Conservation (phyloP, 2,329 filamentous ascomycete species). For the Aspergillus aculeatinus region DNA sequence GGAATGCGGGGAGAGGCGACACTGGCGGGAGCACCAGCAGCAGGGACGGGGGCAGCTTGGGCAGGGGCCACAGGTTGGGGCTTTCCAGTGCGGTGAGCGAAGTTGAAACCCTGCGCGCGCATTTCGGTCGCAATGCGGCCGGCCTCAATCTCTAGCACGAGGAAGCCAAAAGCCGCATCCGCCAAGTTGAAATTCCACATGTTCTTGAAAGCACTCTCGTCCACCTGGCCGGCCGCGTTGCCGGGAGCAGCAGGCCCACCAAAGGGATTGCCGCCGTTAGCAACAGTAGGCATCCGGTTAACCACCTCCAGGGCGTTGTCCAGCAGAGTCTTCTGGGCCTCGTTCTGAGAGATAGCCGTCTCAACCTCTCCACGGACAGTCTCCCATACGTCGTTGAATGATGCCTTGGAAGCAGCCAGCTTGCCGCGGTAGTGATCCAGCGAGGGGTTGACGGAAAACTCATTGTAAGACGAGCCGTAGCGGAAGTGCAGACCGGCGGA, state of each 20-base stretch:
- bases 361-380: conserved; percentile 96
- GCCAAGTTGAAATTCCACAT: conserved; percentile 99
- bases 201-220: conserved; percentile 99
- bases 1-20: conserved; percentile 38
- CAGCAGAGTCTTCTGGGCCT: conserved; percentile 87
- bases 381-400: conserved; percentile 99
- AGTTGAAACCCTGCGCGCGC: conserved; percentile 98
- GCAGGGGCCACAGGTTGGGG: conserved; percentile 46
- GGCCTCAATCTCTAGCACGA: conserved; percentile 91
- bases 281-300: conserved; percentile 95
- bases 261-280: conserved; percentile 94
- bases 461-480: conserved; percentile 98
- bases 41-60: conserved; percentile 22
- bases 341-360: conserved; percentile 88
- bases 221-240: conserved; percentile 76
- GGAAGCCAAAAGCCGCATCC: conserved; percentile 93
- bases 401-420: conserved; percentile 94
- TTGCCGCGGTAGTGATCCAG: conserved; percentile 98
- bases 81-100: conserved; percentile 90
- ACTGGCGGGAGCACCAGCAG: conserved; percentile 29
- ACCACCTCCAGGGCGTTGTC: conserved; percentile 90
- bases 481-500: conserved; percentile 97
- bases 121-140: conserved; percentile 97
- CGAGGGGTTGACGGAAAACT: conserved; percentile 98
- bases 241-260: conserved; percentile 76